Conservation (phyloP, 2,329 filamentous ascomycete species). For the Sporothrix schenckii region DNA sequence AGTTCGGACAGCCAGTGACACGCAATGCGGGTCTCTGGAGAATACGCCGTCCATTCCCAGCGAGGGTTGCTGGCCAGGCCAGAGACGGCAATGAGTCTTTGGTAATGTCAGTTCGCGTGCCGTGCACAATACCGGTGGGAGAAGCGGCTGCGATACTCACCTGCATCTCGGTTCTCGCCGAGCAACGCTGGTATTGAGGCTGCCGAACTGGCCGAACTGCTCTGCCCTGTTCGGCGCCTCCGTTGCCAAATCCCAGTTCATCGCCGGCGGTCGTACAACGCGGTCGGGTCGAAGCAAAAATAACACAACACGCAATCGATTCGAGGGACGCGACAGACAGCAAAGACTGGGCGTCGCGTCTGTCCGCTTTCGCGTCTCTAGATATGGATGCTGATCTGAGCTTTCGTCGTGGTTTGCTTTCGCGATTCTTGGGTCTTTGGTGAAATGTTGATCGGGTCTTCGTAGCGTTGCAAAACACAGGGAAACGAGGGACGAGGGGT, state of each 20-base stretch:
- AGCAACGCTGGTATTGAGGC: neutral
- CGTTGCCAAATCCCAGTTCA: constrained; percentile 20
- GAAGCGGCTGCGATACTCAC: neutral
- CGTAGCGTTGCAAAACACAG: constrained; percentile 10
- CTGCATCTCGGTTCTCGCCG: neutral
- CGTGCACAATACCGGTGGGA: neutral
- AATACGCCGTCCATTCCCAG: constrained; percentile 19
- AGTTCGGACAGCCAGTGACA: constrained; percentile 22
- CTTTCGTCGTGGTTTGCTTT: neutral
- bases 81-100: constrained; percentile 17
- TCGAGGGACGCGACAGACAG: neutral
- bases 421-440: neutral
- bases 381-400: neutral
- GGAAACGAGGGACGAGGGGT: neutral
- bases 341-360: neutral
- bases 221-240: constrained; percentile 2
- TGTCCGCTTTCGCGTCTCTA: neutral
- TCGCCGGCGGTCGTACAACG: constrained; percentile 1
- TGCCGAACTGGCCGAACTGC: constrained; percentile 20
- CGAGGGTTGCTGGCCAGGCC: constrained; percentile 22
- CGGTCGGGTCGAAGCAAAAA: neutral
- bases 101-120: neutral
- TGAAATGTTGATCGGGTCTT: neutral
- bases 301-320: constrained; percentile 7
- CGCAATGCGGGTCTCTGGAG: constrained; percentile 14